Percentiles rank a stretch among this genome's conserved stretches.
Evolutionary conservation across 306 rosid genomes (phyloP).

Genomic region (Boehmeria nivea): DNA sequence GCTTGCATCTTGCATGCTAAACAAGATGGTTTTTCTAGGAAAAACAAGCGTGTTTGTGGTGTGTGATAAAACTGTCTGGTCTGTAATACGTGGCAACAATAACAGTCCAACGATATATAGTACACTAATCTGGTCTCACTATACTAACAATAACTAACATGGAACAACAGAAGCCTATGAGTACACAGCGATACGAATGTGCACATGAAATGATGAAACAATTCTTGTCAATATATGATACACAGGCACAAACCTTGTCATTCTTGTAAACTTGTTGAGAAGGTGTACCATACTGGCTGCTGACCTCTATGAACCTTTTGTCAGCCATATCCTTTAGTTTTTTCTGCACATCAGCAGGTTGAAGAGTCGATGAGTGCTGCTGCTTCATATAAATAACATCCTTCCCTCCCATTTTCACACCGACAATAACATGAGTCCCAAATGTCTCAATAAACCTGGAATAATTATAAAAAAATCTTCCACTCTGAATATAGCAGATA

Average conservation of each 20-base stretch:
- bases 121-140: no score
- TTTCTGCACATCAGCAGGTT: conserved; percentile 87
- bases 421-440: conserved; percentile 93
- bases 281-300: conserved; percentile 44
- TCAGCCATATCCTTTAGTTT: conserved; percentile 87
- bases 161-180: no score
- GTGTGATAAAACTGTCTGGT: no score
- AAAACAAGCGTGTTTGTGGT: not conserved
- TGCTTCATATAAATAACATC: conserved; percentile 95
- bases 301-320: conserved; percentile 64
- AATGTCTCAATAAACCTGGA: conserved; percentile 81
- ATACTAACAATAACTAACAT: no score
- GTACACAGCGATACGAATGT: no score
- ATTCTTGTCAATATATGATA: no score
- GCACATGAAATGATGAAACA: no score
- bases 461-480: no score
- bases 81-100: no score
- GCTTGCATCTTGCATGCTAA: no score
- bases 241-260: conserved; percentile 49
- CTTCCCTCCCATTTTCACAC: conserved; percentile 97
- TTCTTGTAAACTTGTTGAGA: conserved; percentile 61
- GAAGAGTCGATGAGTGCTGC: conserved; percentile 83
- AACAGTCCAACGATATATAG: no score
- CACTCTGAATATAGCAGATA: no score
- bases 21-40: not conserved